Evolutionary conservation across 805 yeast species (phyloP).

Genomic region (Ogataea trehaloabstinens): DNA sequence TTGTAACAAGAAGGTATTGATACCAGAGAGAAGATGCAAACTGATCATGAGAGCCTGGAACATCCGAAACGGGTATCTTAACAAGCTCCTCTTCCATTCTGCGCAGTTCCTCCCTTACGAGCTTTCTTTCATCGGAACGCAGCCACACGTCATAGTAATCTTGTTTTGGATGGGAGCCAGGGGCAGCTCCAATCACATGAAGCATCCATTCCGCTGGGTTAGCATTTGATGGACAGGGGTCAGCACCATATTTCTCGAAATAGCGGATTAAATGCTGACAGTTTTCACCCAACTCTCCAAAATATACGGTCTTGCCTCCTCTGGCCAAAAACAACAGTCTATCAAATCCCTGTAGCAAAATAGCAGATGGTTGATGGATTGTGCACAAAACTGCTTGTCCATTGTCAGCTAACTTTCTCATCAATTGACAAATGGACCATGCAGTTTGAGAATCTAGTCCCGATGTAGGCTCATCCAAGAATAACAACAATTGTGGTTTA

Average conservation of each 20-base stretch:
- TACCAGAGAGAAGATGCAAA: conserved; percentile 42
- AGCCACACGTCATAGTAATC: conserved; percentile 79
- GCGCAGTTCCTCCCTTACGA: conserved; percentile 58
- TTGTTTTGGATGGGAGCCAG: conserved; percentile 70
- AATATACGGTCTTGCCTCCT: conserved; percentile 75
- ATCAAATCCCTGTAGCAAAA: conserved; percentile 74
- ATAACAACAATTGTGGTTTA: conserved; percentile 49
- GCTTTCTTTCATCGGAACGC: conserved; percentile 59
- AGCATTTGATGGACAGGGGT: conserved; percentile 62
- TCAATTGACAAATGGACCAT: conserved; percentile 55
- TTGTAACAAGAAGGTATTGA: conserved; percentile 45
- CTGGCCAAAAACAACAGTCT: conserved; percentile 64
- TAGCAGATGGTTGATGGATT: conserved; percentile 84
- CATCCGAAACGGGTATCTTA: conserved; percentile 32
- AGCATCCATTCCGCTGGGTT: conserved; percentile 94
- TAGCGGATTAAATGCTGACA: conserved; percentile 55
- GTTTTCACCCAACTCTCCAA: conserved; percentile 68
- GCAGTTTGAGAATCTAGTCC: conserved; percentile 62
- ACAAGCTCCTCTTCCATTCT: conserved; percentile 60
- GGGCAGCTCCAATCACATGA: conserved; percentile 80
- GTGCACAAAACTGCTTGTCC: conserved; percentile 64
- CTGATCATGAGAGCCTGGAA: conserved; percentile 34
- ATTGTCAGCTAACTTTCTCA: conserved; percentile 48
- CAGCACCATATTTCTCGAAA: conserved; percentile 66
- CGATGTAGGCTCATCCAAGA: conserved; percentile 62